A percentile compares a stretch with the other conserved stretches of the same genome.
These are phyloP conservation scores for Phaffomyces thermotolerans DNA, from an alignment of 805 yeast genomes.

Conservation along the genomic window DNA sequence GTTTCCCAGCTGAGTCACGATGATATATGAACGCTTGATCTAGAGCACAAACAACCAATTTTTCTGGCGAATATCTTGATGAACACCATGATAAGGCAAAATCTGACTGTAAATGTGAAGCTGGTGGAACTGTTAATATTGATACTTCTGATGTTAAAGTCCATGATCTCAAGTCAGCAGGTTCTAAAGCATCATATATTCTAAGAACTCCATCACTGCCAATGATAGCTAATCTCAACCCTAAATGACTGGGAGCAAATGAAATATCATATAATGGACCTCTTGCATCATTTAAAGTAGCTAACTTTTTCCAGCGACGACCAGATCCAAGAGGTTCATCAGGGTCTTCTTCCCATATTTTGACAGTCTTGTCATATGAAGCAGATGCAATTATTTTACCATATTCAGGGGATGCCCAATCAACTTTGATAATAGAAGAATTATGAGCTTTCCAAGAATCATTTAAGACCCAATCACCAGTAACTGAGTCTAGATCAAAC, in stretches of 20 bases:
- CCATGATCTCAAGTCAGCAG: slow-evolving; percentile 84
- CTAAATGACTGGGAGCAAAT: slow-evolving; percentile 81
- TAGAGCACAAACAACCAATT: slow-evolving; percentile 73
- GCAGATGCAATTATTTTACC: slow-evolving; percentile 83
- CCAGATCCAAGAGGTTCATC: slow-evolving; percentile 75
- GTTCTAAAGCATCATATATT: slow-evolving; percentile 82
- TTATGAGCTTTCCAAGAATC: slow-evolving; percentile 97
- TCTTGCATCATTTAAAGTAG: slow-evolving; percentile 75
- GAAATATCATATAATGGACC: slow-evolving; percentile 88
- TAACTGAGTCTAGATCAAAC: slow-evolving; percentile 62
- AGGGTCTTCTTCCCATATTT: slow-evolving; percentile 85
- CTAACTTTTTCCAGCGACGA: slow-evolving; percentile 69
- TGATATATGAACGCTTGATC: slow-evolving; percentile 82
- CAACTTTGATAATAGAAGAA: slow-evolving; percentile 69
- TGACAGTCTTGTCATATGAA: slow-evolving; percentile 83
- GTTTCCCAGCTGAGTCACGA: slow-evolving; percentile 43
- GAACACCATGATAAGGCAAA: slow-evolving; percentile 90
- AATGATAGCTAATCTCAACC: slow-evolving; percentile 75
- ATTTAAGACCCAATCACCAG: slow-evolving; percentile 72
- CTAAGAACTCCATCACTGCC: slow-evolving; percentile 86
- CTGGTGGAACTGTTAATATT: slow-evolving; percentile 63
- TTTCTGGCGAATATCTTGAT: slow-evolving; percentile 73
- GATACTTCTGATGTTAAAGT: slow-evolving; percentile 64
- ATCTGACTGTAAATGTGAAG: slow-evolving; percentile 75
- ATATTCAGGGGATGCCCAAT: slow-evolving; percentile 94